phyloP scores from a whole-genome alignment of 805 yeast genomes.

The Priceomyces castillae region DNA sequence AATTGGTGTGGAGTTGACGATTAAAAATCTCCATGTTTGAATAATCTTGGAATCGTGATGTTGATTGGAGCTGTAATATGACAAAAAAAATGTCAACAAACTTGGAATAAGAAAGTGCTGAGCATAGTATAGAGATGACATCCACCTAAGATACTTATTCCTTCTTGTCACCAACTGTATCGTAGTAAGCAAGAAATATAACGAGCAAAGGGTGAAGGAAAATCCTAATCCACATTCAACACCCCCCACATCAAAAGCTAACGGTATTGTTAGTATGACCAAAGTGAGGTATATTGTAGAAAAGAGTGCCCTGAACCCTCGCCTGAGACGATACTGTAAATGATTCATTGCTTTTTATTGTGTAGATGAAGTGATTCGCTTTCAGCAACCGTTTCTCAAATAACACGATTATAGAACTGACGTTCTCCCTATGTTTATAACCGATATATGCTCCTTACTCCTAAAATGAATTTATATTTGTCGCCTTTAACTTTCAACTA shows the following conservation, averaged over 20 bases:
- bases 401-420: too few relatives aligned
- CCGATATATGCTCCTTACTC: too few relatives aligned
- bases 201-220: conserved; percentile 55
- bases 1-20: conserved; percentile 81
- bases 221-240: conserved; percentile 84
- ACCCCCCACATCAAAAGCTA: conserved; percentile 94
- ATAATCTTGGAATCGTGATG: conserved; percentile 25
- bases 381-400: too few relatives aligned
- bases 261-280: conserved; percentile 79
- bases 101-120: conserved; percentile 86
- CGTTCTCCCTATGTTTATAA: too few relatives aligned
- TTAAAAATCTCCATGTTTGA: conserved; percentile 65
- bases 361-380: too few relatives aligned
- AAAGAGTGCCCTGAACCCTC: conserved; percentile 36
- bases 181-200: conserved; percentile 73
- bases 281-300: conserved; percentile 63
- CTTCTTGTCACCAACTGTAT: conserved; percentile 54
- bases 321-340: not conserved
- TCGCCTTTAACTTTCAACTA: too few relatives aligned
- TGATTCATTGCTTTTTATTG: not conserved
- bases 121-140: conserved; percentile 60
- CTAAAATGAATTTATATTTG: too few relatives aligned
- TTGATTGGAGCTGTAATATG: conserved; percentile 39
- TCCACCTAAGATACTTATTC: conserved; percentile 41
- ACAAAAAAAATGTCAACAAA: conserved; percentile 64